Conservation (phyloP, 2,329 filamentous ascomycete genomes). For the Alternaria brassicicola region DNA sequence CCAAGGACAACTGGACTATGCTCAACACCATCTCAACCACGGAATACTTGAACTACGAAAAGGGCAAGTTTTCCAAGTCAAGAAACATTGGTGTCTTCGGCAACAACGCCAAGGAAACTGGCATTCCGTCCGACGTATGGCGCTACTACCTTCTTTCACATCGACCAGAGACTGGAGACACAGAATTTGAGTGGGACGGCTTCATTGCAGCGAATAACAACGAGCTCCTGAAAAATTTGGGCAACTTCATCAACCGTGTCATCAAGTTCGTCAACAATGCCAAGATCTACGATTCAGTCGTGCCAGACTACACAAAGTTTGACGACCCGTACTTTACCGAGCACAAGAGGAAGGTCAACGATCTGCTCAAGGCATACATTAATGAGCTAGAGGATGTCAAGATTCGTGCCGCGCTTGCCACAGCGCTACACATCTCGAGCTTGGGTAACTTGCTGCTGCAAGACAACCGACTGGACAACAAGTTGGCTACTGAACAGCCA, state of each 20-base stretch:
- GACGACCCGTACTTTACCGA: conserved; percentile 49
- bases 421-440: conserved; percentile 69
- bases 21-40: conserved; percentile 87
- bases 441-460: conserved; percentile 66
- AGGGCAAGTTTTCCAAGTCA: conserved; percentile 85
- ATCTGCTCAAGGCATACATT: conserved; percentile 69
- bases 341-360: conserved; percentile 68
- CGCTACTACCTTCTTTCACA: conserved; percentile 87
- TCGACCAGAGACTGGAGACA: conserved; percentile 83
- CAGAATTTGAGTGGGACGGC: conserved; percentile 86
- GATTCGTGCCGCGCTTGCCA: conserved; percentile 69
- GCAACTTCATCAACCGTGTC: conserved; percentile 63
- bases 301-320: conserved; percentile 70
- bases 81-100: conserved; percentile 90
- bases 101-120: conserved; percentile 85
- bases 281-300: conserved; percentile 70
- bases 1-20: conserved; percentile 85
- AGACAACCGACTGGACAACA: conserved; percentile 65
- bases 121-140: conserved; percentile 87
- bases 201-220: conserved; percentile 89
- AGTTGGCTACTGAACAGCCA: conserved; percentile 64
- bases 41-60: conserved; percentile 64
- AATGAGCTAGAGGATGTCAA: conserved; percentile 72
- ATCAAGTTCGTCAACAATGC: conserved; percentile 75
- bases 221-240: conserved; percentile 78